Percentiles rank a stretch among this genome's conserved stretches.
Evolutionary conservation across 108 stramenopile species (phyloP).

Genomic region (Craspedostauros australis): DNA sequence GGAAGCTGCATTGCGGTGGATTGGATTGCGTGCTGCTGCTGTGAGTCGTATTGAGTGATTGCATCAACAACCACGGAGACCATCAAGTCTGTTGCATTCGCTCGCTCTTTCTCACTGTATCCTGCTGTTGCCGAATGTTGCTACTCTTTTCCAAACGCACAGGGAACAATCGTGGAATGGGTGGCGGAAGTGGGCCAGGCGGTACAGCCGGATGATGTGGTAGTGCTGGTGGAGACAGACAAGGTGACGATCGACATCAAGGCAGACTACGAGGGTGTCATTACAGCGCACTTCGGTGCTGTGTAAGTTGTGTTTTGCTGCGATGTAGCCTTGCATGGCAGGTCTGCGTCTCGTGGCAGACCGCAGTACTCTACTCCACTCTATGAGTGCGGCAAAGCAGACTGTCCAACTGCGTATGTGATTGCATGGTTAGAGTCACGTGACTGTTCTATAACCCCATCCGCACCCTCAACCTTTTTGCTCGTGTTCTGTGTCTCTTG

Average conservation of each 20-base stretch:
- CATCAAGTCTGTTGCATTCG: neutral
- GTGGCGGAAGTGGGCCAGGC: conserved; percentile 56
- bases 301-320: conserved; percentile 38
- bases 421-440: neutral
- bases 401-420: too few relatives aligned
- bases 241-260: conserved; percentile 93
- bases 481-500: neutral
- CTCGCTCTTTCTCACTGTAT: conserved; percentile 5
- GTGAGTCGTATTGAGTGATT: neutral
- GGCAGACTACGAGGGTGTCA: conserved; percentile 68
- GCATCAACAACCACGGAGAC: neutral
- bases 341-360: too few relatives aligned
- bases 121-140: conserved; percentile 3
- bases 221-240: conserved; percentile 86
- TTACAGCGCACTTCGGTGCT: conserved; percentile 65
- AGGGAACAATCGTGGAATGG: conserved; percentile 92
- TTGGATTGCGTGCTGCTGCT: neutral
- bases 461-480: neutral
- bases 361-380: too few relatives aligned
- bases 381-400: too few relatives aligned
- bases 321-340: too few relatives aligned
- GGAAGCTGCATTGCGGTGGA: too few relatives aligned
- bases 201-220: conserved; percentile 78
- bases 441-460: neutral
- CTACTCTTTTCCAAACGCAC: conserved; percentile 6